phyloP scores from a whole-genome alignment of 805 yeast species.

The Kazachstania psychrophila region DNA sequence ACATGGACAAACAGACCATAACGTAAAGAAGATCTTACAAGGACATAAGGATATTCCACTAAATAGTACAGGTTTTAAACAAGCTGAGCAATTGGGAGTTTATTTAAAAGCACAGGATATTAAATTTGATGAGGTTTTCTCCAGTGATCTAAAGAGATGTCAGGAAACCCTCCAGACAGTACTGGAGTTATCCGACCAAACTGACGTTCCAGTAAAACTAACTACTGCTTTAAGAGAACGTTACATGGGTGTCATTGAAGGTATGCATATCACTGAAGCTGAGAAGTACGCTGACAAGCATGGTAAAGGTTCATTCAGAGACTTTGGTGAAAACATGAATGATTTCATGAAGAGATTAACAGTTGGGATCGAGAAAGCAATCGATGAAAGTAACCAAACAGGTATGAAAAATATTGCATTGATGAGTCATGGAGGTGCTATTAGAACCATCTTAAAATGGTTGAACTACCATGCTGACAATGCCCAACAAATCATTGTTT shows the following conservation, averaged over 20 bases:
- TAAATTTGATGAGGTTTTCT: conserved; percentile 30
- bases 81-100: conserved; percentile 48
- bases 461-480: conserved; percentile 38
- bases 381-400: conserved; percentile 30
- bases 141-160: conserved; percentile 46
- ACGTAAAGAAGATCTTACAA: conserved; percentile 58
- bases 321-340: conserved; percentile 52
- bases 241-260: conserved; percentile 71
- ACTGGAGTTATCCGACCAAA: conserved; percentile 17
- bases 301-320: conserved; percentile 47
- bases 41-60: conserved; percentile 65
- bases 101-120: conserved; percentile 28
- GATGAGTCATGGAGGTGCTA: conserved; percentile 77
- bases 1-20: conserved; percentile 80
- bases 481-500: conserved; percentile 46
- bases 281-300: conserved; percentile 38
- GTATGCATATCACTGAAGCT: conserved; percentile 63
- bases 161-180: conserved; percentile 46
- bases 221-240: conserved; percentile 57
- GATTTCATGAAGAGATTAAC: conserved; percentile 42
- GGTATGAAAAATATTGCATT: conserved; percentile 42
- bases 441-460: conserved; percentile 49
- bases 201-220: conserved; percentile 9
- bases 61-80: conserved; percentile 51
- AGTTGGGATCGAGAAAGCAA: conserved; percentile 36